Evolutionary conservation across 345 rosid genomes (phyloP).

Genomic region (Salix purpurea): DNA sequence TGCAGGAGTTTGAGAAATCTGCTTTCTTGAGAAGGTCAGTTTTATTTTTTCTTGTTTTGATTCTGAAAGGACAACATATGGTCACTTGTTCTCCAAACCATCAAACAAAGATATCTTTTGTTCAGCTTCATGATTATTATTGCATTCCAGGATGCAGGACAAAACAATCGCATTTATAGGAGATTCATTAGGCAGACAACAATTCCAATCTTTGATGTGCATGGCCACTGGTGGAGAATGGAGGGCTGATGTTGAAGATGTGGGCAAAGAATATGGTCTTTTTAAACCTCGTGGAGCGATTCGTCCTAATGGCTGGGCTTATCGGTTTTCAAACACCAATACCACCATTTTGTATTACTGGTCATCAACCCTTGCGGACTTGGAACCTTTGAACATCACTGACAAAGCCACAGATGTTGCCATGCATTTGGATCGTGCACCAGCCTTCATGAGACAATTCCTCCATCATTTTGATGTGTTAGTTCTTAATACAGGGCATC

Average conservation of each 20-base stretch:
- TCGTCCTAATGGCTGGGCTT: constrained; percentile 56
- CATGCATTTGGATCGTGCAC: constrained; percentile 59
- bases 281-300: constrained; percentile 29
- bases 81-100: not conserved
- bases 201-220: constrained; percentile 62
- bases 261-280: constrained; percentile 44
- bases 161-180: constrained; percentile 51
- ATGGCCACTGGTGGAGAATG: constrained; percentile 47
- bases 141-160: constrained; percentile 44
- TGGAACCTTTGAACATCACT: constrained; percentile 33
- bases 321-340: constrained; percentile 45
- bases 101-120: not conserved
- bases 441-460: constrained; percentile 35
- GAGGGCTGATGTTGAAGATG: constrained; percentile 41
- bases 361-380: constrained; percentile 51
- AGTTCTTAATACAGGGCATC: constrained; percentile 55
- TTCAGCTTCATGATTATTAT: not conserved
- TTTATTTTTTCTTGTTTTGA: not conserved
- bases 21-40: constrained; percentile 59
- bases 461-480: constrained; percentile 35
- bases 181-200: constrained; percentile 58
- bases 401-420: constrained; percentile 34
- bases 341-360: constrained; percentile 55
- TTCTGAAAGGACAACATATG: not conserved
- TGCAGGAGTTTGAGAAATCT: constrained; percentile 56